Percentiles rank a stretch among this genome's conserved stretches.
These are phyloP conservation scores for Stenocarpella maydis DNA, from an alignment of 2,329 filamentous ascomycete species.

Conservation along the genomic window DNA sequence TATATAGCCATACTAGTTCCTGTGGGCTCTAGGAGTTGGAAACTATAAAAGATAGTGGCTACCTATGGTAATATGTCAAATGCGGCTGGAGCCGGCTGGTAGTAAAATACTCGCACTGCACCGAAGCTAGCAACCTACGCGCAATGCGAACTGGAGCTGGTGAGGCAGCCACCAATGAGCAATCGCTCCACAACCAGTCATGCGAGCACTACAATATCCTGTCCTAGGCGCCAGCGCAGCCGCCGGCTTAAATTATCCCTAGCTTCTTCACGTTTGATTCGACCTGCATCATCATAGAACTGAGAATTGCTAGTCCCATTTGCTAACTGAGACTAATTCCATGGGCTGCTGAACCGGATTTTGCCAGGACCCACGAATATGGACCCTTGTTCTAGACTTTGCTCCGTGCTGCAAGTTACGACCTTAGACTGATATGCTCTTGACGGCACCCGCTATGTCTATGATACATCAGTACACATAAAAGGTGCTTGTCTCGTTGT, in stretches of 20 bases:
- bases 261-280: no score
- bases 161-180: background rate
- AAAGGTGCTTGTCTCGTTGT: slow-evolving; percentile 9
- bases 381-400: background rate
- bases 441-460: background rate
- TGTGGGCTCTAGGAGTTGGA: no score
- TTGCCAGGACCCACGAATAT: background rate
- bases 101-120: background rate
- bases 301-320: background rate
- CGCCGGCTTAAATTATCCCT: no score
- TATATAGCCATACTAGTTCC: no score
- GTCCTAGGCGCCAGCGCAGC: no score
- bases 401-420: background rate
- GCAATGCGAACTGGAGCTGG: background rate
- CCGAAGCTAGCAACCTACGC: no score
- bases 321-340: background rate
- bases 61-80: no score
- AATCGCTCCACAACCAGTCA: background rate
- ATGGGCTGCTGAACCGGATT: no score
- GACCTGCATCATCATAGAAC: background rate
- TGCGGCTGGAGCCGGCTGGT: background rate
- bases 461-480: slow-evolving; percentile 6
- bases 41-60: no score
- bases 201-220: no score
- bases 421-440: background rate